phyloP scores from a whole-genome alignment of 306 rosid species.

The Glycine latifolia region DNA sequence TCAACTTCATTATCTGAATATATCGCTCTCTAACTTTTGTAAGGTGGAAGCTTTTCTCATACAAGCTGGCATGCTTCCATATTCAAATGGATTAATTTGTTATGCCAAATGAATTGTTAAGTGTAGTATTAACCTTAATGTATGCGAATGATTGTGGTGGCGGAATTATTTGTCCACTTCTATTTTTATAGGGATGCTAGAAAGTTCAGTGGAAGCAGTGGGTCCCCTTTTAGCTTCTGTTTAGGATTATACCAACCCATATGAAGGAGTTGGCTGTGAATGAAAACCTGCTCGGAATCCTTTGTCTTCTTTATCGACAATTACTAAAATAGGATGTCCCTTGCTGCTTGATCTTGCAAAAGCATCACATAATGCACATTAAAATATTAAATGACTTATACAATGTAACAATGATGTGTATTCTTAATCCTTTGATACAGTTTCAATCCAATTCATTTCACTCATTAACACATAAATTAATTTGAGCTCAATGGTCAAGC shows the following conservation, averaged over 20 bases:
- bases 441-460: not conserved
- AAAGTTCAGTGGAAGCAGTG: slow-evolving; percentile 29
- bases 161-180: slow-evolving; percentile 28
- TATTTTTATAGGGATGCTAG: slow-evolving; percentile 23
- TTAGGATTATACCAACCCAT: slow-evolving; percentile 38
- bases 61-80: slow-evolving; percentile 46
- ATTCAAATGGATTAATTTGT: slow-evolving; percentile 29
- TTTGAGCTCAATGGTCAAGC: not conserved
- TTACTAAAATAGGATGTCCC: slow-evolving; percentile 11
- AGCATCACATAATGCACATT: slow-evolving; percentile 9
- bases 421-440: slow-evolving; percentile 3
- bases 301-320: slow-evolving; percentile 21
- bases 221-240: slow-evolving; percentile 43
- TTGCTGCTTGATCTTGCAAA: slow-evolving; percentile 24
- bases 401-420: not conserved
- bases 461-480: not conserved
- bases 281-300: not conserved
- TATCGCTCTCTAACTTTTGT: slow-evolving; percentile 34
- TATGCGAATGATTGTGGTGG: slow-evolving; percentile 31
- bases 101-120: slow-evolving; percentile 45
- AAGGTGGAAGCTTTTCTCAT: slow-evolving; percentile 28
- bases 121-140: slow-evolving; percentile 22
- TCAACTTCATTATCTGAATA: slow-evolving; percentile 29
- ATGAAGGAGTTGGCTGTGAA: slow-evolving; percentile 27
- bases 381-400: not conserved